Evolutionary conservation across 106 monocot genomes (phyloP), one percentile per base, ranked within the genome.

Genomic region (Ottelia alismoides): DNA sequence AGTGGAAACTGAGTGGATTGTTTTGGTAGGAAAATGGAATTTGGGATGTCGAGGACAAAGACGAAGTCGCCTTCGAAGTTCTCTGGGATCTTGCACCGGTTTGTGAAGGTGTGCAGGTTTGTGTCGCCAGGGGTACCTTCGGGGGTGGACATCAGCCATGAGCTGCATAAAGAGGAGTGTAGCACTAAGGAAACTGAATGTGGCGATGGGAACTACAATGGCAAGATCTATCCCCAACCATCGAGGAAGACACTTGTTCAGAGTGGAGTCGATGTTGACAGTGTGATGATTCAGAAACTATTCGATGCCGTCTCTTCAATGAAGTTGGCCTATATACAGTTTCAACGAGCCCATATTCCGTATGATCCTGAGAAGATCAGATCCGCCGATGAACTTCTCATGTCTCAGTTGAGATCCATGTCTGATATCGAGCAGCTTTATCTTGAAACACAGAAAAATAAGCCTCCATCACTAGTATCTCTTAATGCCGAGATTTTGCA

Each of bases 271-370:
- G 57, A 46, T 11, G 51, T 45, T n/a, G 62, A 57, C 30, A 46
- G 61, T 53, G 58, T 64, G 28, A 45, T 71, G 55, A 14, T 74
- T 20, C 56, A 57, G 6, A 70, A 51, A 60, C 44, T 78, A 17
- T 73, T 75, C 26, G 70, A 62, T 20, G 32, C 51, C 12, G 60
- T 87, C 67, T 80, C 83, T 31, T 58, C 76, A 49, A 60, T 92
- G 23, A 87, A 87, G 30, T 51, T 64, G 47, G 73, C 79, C n/a
- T 92, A 92, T 27, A 66, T 92, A 25, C 74, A 75, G 56, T 64
- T 80, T 18, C 92, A 93, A 55, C 66, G 80, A 43, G 83, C 80
- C 20, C 79, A 83, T 46, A 65, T 80, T 17, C 87, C 76, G 25
- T 87, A 80, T 57, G 87, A 83, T 14, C 74, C 74, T 16, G 69